Evolutionary conservation across 805 yeast genomes (phyloP).

Genomic region (Sugiyamaella valdiviana): DNA sequence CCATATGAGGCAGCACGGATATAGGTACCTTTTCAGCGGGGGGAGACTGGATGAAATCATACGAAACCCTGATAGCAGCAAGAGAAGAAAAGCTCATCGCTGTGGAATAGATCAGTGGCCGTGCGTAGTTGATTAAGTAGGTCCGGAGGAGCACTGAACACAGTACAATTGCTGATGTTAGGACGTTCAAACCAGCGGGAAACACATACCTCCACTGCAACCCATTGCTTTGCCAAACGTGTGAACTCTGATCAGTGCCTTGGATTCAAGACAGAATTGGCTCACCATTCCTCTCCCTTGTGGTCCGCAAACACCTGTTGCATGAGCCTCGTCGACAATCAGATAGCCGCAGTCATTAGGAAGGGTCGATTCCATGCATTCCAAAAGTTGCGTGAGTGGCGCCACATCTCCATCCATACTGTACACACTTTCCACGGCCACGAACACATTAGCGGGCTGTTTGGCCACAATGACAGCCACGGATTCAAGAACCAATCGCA

Average conservation of each 20-base stretch:
- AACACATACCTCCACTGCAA: constrained; percentile 18
- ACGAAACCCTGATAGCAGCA: constrained; percentile 19
- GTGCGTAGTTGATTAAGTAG: constrained; percentile 22
- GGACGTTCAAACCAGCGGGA: not conserved
- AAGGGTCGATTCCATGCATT: constrained; percentile 1
- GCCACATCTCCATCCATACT: constrained; percentile 26
- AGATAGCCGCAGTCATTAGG: constrained; percentile 50
- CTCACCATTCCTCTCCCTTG: constrained; percentile 55
- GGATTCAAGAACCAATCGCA: constrained; percentile 2
- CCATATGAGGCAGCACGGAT: not conserved
- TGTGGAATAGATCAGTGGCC: constrained; percentile 24
- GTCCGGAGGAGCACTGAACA: constrained; percentile 13
- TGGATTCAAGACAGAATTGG: constrained; percentile 14
- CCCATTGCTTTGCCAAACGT: constrained; percentile 26
- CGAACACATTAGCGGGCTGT: constrained; percentile 13
- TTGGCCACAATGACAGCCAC: not conserved
- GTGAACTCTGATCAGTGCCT: constrained; percentile 18
- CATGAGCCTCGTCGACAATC: constrained; percentile 86
- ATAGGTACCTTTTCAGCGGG: constrained; percentile 1
- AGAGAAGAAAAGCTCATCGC: constrained; percentile 16
- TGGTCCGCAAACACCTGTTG: constrained; percentile 86
- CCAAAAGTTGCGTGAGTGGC: constrained; percentile 14
- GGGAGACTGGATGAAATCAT: constrained; percentile 9
- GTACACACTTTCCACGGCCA: constrained; percentile 23
- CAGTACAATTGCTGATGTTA: constrained; percentile 16